These are phyloP conservation scores for Colletotrichum kahawae DNA, from an alignment of 2,329 filamentous ascomycete species.

Conservation along the genomic window DNA sequence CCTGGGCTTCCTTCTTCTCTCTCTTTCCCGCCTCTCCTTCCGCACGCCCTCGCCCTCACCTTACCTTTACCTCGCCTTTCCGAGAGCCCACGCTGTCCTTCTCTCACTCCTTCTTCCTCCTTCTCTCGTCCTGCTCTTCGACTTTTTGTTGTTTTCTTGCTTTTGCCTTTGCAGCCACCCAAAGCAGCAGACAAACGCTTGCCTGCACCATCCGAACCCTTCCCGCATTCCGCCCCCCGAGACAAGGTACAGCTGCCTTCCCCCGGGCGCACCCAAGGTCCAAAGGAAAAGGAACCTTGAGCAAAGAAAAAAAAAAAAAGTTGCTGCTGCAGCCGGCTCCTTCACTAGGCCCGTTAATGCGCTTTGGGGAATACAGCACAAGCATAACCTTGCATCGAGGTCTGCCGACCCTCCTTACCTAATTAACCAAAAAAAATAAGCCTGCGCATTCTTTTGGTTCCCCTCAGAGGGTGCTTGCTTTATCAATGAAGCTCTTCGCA, in stretches of 20 bases:
- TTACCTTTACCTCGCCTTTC: not conserved
- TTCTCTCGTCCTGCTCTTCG: not conserved
- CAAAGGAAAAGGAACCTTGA: not conserved
- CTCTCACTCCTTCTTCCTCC: not conserved
- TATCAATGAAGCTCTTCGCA: slow-evolving; percentile 58
- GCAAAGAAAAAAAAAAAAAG: slow-evolving; percentile 8
- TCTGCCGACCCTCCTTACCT: slow-evolving; percentile 29
- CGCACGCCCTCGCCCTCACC: not conserved
- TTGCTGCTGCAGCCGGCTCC: slow-evolving; percentile 1
- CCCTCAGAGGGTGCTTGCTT: slow-evolving; percentile 18
- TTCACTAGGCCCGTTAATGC: slow-evolving; percentile 23
- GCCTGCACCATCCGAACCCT: not conserved
- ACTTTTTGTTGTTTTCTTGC: slow-evolving; percentile 1
- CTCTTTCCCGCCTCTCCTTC: not conserved
- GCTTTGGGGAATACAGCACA: slow-evolving; percentile 20
- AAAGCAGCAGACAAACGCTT: not conserved
- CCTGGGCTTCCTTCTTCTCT: not conserved
- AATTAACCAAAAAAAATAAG: slow-evolving; percentile 27
- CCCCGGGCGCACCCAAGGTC: not conserved
- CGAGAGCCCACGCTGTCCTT: not conserved
- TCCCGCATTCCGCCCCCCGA: not conserved
- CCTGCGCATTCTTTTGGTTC: slow-evolving; percentile 19
- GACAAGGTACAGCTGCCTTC: slow-evolving; percentile 6
- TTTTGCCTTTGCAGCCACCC: not conserved
- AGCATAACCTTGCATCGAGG: slow-evolving; percentile 26